Evolutionary conservation across 2,329 filamentous ascomycete genomes (phyloP).

Genomic region (Cercospora sp.): DNA sequence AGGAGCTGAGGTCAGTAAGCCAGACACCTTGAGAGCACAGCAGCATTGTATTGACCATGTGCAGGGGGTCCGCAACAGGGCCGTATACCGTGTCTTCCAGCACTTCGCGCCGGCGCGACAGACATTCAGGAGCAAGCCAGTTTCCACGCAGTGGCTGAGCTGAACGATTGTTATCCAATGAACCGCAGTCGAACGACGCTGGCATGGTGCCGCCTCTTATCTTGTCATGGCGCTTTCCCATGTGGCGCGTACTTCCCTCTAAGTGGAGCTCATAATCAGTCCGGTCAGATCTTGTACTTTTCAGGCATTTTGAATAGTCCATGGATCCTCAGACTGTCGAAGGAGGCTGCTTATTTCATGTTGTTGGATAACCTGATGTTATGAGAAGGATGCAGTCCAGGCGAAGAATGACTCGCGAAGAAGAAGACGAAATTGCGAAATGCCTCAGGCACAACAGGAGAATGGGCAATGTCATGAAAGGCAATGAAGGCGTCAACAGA

Average conservation of each 20-base stretch:
- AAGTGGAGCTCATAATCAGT: neutral
- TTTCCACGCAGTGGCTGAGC: neutral
- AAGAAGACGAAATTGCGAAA: neutral
- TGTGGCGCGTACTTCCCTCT: neutral
- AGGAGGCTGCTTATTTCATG: neutral
- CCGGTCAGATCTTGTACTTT: neutral
- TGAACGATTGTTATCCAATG: neutral
- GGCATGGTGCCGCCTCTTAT: neutral
- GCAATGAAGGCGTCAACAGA: neutral
- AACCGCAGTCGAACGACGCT: neutral
- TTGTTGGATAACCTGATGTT: neutral
- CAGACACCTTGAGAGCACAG: neutral
- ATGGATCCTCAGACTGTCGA: neutral
- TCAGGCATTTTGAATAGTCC: neutral
- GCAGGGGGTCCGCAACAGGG: neutral
- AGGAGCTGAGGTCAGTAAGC: conserved; percentile 25
- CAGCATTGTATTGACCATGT: neutral
- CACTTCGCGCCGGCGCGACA: neutral
- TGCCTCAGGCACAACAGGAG: neutral
- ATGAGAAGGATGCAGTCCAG: neutral
- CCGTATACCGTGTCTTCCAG: neutral
- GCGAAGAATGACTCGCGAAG: neutral
- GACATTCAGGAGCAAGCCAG: neutral
- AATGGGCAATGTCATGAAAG: neutral
- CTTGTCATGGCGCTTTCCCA: neutral